Conservation (phyloP, 2,329 filamentous ascomycete genomes). For the Colletotrichum simmondsii region DNA sequence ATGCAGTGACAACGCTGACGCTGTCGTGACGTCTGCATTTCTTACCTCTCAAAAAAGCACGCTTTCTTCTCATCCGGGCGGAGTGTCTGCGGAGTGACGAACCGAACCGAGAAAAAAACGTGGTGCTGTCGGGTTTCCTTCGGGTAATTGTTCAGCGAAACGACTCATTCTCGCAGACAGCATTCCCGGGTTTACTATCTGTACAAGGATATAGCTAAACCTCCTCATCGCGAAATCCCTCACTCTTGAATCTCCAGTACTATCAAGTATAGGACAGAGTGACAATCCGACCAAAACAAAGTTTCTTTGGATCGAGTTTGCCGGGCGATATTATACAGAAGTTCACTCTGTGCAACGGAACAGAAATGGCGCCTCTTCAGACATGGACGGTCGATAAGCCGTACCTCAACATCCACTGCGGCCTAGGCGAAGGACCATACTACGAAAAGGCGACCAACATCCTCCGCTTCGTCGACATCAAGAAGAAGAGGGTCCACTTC, state of each 20-base stretch:
- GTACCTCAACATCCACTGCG: slow-evolving; percentile 72
- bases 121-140: slow-evolving; percentile 21
- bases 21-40: background rate
- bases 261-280: background rate
- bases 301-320: background rate
- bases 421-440: slow-evolving; percentile 79
- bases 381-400: slow-evolving; percentile 63
- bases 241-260: background rate
- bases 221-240: slow-evolving; percentile 24
- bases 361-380: slow-evolving; percentile 51
- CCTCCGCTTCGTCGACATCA: slow-evolving; percentile 86
- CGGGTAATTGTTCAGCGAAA: slow-evolving; percentile 23
- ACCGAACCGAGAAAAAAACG: slow-evolving; percentile 11
- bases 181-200: background rate
- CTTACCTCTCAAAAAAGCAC: background rate
- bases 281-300: background rate
- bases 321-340: too few species aligned
- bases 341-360: background rate
- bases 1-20: background rate
- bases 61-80: background rate
- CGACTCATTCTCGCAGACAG: background rate
- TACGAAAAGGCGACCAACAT: slow-evolving; percentile 74
- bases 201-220: background rate
- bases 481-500: slow-evolving; percentile 77
- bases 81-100: background rate